Evolutionary conservation across 495 filamentous ascomycete genomes (phyloP).

Genomic region (Hyaloscypha hepaticicola): DNA sequence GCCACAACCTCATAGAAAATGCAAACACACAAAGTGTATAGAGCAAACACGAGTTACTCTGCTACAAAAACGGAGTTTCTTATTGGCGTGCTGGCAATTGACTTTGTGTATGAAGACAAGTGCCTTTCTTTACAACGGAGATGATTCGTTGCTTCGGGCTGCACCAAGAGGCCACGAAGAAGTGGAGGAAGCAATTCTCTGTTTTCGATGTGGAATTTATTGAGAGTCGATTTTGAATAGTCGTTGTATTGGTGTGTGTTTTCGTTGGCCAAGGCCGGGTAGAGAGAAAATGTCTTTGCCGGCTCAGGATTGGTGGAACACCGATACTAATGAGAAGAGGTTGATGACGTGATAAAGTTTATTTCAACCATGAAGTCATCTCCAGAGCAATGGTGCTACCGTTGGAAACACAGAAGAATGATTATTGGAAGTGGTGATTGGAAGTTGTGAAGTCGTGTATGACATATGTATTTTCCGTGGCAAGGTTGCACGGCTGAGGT

Average conservation of each 20-base stretch:
- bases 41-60: not conserved
- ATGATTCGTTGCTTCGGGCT: not conserved
- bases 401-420: not conserved
- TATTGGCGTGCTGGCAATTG: not conserved
- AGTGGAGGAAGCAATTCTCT: not conserved
- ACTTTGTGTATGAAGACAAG: not conserved
- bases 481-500: not conserved
- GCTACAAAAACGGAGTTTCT: not conserved
- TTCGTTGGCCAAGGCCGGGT: not conserved
- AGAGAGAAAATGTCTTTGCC: not conserved
- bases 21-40: not conserved
- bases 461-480: not conserved
- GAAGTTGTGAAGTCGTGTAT: not conserved
- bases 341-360: not conserved
- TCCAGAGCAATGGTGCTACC: not conserved
- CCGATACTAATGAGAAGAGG: not conserved
- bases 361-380: not conserved
- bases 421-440: not conserved
- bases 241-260: not conserved
- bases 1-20: not conserved
- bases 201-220: not conserved
- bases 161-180: not conserved
- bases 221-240: not conserved
- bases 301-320: not conserved
- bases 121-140: not conserved